Evolutionary conservation across 2,329 filamentous ascomycete genomes (phyloP).

Genomic region (Rasamsonia emersonii): DNA sequence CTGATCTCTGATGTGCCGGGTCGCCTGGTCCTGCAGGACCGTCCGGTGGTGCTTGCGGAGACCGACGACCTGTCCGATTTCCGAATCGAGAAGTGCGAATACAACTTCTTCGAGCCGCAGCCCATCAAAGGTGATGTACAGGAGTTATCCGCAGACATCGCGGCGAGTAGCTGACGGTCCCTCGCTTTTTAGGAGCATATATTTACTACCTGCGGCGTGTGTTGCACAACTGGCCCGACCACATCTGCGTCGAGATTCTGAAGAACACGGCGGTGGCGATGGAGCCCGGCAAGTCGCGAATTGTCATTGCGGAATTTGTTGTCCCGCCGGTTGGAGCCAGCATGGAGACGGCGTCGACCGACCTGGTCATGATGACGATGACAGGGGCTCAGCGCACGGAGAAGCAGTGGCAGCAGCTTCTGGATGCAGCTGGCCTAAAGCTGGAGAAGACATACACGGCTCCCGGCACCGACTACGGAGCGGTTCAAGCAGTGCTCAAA

Average conservation of each 20-base stretch:
- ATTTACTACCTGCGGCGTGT: neutral
- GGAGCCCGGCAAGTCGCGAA: neutral
- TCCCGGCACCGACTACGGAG: neutral
- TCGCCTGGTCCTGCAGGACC: neutral
- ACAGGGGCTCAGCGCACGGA: neutral
- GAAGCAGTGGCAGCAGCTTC: neutral
- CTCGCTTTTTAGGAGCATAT: too few species aligned
- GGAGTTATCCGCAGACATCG: neutral
- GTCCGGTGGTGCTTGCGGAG: neutral
- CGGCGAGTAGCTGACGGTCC: neutral
- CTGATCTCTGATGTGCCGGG: neutral
- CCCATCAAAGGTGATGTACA: conserved; percentile 5
- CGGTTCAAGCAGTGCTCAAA: neutral
- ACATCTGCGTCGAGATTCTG: neutral
- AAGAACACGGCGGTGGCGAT: neutral
- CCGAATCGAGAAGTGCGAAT: neutral
- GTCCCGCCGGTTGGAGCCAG: neutral
- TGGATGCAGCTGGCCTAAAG: neutral
- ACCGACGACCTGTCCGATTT: neutral
- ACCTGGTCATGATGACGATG: neutral
- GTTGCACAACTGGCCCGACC: neutral
- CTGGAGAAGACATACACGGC: neutral
- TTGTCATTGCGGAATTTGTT: neutral
- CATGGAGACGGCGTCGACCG: neutral
- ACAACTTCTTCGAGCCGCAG: conserved; percentile 7